Evolutionary conservation across 2,329 filamentous ascomycete genomes (phyloP).

Genomic region (Trichoderma oligosporum): DNA sequence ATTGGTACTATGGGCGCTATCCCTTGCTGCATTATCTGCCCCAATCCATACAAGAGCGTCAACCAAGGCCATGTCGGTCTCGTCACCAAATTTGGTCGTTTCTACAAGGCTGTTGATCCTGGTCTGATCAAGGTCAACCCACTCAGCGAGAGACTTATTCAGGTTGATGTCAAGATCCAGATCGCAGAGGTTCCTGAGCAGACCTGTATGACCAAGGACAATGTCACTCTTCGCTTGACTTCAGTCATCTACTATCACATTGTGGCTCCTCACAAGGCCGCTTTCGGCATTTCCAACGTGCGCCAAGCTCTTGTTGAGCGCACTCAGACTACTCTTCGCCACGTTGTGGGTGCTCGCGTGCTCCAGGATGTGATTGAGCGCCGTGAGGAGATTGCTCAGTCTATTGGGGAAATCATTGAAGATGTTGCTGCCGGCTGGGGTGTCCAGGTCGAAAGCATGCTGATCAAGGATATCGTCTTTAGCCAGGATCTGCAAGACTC

Average conservation of each 20-base stretch:
- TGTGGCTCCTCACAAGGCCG: slow-evolving; percentile 88
- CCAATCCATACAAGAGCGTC: slow-evolving; percentile 93
- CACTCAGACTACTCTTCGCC: slow-evolving; percentile 94
- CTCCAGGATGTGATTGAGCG: slow-evolving; percentile 98
- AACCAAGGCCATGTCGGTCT: slow-evolving; percentile 91
- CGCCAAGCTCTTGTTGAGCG: slow-evolving; percentile 95
- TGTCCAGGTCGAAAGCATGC: slow-evolving; percentile 94
- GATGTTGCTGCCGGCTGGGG: slow-evolving; percentile 93
- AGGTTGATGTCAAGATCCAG: slow-evolving; percentile 98
- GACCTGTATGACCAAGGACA: slow-evolving; percentile 99
- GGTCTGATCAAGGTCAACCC: slow-evolving; percentile 98
- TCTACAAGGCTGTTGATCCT: slow-evolving; percentile 93
- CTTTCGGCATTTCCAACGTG: slow-evolving; percentile 93
- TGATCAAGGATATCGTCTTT: slow-evolving; percentile 99
- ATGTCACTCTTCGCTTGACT: slow-evolving; percentile 88
- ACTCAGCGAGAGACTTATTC: slow-evolving; percentile 80
- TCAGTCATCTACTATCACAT: slow-evolving; percentile 99
- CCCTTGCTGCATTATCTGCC: slow-evolving; percentile 86
- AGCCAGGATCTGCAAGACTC: slow-evolving; percentile 92
- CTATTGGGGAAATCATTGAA: slow-evolving; percentile 95
- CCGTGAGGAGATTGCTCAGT: slow-evolving; percentile 92
- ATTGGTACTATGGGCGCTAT: slow-evolving; percentile 81
- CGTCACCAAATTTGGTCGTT: slow-evolving; percentile 91
- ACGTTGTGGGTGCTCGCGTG: slow-evolving; percentile 92
- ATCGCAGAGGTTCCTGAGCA: slow-evolving; percentile 96